Percentiles rank a stretch among this genome's conserved stretches.
Evolutionary conservation across 257 asterid species (phyloP).

Genomic region (Solanum ossicruentum): DNA sequence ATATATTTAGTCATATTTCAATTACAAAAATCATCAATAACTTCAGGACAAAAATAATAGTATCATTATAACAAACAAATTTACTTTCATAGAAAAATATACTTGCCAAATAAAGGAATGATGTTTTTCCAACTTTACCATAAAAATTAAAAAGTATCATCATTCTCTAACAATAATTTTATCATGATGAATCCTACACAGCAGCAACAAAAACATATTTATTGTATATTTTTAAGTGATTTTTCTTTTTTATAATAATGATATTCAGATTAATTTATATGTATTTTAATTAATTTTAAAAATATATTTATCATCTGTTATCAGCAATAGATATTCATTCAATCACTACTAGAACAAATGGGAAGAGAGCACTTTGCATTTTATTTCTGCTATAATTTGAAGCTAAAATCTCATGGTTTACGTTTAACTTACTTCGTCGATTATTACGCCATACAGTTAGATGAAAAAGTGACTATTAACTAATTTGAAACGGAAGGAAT

Average conservation of each 20-base stretch:
- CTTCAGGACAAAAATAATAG: neutral
- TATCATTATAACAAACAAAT: neutral
- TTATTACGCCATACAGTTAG: accelerated
- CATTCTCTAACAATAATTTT: neutral
- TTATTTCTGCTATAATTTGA: neutral
- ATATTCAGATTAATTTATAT: neutral
- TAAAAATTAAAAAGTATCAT: neutral
- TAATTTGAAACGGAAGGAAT: too few relatives aligned
- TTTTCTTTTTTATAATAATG: neutral
- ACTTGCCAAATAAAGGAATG: neutral
- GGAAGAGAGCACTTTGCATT: neutral
- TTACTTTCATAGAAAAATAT: neutral
- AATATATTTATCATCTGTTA: too few relatives aligned
- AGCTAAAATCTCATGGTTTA: neutral
- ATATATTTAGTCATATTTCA: too few relatives aligned
- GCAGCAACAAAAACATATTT: neutral
- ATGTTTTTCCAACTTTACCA: neutral
- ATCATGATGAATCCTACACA: neutral
- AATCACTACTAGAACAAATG: neutral
- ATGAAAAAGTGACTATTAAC: too few relatives aligned
- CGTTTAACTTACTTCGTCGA: neutral
- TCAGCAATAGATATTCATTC: too few relatives aligned
- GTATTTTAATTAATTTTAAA: neutral
- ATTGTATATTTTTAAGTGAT: neutral
- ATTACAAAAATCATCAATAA: neutral